These are phyloP conservation scores for Suillus luteus DNA, from an alignment of 768 basidiomycete species.

Conservation along the genomic window DNA sequence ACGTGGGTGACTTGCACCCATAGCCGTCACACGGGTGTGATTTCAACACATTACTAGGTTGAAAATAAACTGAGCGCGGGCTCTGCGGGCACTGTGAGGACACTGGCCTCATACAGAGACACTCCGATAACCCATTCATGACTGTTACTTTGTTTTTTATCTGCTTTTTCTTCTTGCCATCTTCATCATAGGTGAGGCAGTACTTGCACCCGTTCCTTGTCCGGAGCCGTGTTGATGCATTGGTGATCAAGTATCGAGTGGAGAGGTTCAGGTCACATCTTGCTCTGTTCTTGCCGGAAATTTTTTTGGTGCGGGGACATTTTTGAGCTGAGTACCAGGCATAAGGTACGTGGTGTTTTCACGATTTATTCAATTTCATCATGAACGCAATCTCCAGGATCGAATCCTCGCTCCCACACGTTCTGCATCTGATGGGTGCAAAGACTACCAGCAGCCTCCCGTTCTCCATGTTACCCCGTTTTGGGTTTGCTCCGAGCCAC, in stretches of 20 bases:
- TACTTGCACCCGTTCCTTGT: slow-evolving; percentile 9
- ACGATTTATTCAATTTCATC: slow-evolving; percentile 5
- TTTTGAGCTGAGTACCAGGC: slow-evolving; percentile 3
- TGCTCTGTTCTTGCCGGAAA: neutral
- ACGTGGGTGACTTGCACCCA: neutral
- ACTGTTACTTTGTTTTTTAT: slow-evolving; percentile 9
- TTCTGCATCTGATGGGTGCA: slow-evolving; percentile 34
- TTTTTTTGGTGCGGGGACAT: slow-evolving; percentile 1
- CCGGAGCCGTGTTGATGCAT: slow-evolving; percentile 6
- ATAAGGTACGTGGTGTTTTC: neutral
- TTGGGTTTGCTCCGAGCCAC: slow-evolving; percentile 28
- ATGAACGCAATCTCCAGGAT: neutral
- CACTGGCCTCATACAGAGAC: neutral
- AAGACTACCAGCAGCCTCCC: slow-evolving; percentile 34
- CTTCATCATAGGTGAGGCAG: slow-evolving; percentile 9
- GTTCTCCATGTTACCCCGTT: slow-evolving; percentile 41
- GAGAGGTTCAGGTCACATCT: slow-evolving; percentile 7
- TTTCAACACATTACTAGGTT: slow-evolving; percentile 8
- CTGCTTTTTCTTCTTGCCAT: slow-evolving; percentile 13
- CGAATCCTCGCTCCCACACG: slow-evolving; percentile 1
- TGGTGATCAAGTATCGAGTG: slow-evolving; percentile 1
- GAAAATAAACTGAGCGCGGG: neutral
- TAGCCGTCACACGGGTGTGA: neutral
- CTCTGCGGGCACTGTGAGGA: slow-evolving; percentile 26
- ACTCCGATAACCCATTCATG: slow-evolving; percentile 15